Percentiles rank a stretch among this genome's conserved stretches.
Evolutionary conservation across 306 rosid species (phyloP).

Genomic region (Trifolium repens): DNA sequence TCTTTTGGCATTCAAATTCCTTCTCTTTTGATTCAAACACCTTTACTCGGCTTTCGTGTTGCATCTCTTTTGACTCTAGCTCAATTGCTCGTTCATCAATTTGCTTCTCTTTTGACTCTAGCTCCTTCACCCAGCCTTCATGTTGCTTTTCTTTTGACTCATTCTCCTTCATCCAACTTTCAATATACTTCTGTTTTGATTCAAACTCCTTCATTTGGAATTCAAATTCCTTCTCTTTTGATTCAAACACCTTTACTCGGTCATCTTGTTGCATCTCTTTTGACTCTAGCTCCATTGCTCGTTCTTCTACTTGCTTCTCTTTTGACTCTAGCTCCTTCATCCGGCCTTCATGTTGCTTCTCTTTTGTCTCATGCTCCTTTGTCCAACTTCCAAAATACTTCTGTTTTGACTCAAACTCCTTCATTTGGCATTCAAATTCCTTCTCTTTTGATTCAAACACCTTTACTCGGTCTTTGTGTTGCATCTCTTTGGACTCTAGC

Average conservation of each 20-base stretch:
- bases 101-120: conserved; percentile 16
- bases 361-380: not conserved
- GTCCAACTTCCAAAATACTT: not conserved
- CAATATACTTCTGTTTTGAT: not conserved
- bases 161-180: not conserved
- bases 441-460: not conserved
- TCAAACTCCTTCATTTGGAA: not conserved
- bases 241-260: not conserved
- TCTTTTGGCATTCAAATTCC: not conserved
- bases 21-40: not conserved
- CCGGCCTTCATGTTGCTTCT: not conserved
- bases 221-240: not conserved
- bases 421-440: not conserved
- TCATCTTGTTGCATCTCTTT: not conserved
- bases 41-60: not conserved
- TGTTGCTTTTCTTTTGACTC: not conserved
- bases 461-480: not conserved
- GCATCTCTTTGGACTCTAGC: not conserved
- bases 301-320: not conserved
- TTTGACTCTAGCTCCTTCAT: not conserved
- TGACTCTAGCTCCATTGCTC: not conserved
- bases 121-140: not conserved
- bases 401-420: not conserved
- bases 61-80: not conserved
- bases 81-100: not conserved